Evolutionary conservation across 768 basidiomycete genomes (phyloP), one percentile per base, ranked within the genome.

Genomic region (Leccinum obscurum): DNA sequence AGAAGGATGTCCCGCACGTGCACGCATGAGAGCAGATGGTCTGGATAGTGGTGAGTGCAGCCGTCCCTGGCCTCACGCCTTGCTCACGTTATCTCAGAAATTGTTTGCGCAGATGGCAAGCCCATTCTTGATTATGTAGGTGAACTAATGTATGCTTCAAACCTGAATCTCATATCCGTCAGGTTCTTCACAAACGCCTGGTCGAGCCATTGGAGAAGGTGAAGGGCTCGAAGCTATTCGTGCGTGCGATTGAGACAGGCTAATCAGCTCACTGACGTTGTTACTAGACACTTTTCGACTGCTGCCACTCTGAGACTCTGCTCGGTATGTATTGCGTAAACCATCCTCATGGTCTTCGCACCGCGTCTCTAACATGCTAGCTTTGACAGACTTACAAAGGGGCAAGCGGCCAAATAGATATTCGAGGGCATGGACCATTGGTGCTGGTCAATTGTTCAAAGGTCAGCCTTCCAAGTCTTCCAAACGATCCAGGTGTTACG

Each of bases 31-130:
- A 60, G 77, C 80, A 20, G 79, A 83, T 56, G 78, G 81, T 2
- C 66, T 68, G 57, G 81, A 85, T 57, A 80, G 80, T 68, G 81
- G 85, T 83, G 2, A 59, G 65, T 54, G 6, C 24, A 17, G 3
- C 32, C 15, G 4, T 44, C 34, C 6, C 24, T 26, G 4, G n/a
- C 8, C 35, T 55, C 10, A 24, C 8, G 0, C 20, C 24, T 17
- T 13, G 30, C 26, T 64, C 37, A 62, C 10, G 6, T 13, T 30
- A 17, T 15, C 5, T 54, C 39, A 70, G 69, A 69, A 49, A 70
- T 70, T 1, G 52, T 71, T 39, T 35, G 52, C 4, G 65, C 70
- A 0, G 60, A 64, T 26, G 72, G 62, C 28, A 55, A 51, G 7
- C 60, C 61, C 1, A 73, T 72, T 17, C 53, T 68, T 1, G 68